Evolutionary conservation across 306 rosid species (phyloP), one percentile per base, ranked within the genome.

Genomic region (Delonix regia): DNA sequence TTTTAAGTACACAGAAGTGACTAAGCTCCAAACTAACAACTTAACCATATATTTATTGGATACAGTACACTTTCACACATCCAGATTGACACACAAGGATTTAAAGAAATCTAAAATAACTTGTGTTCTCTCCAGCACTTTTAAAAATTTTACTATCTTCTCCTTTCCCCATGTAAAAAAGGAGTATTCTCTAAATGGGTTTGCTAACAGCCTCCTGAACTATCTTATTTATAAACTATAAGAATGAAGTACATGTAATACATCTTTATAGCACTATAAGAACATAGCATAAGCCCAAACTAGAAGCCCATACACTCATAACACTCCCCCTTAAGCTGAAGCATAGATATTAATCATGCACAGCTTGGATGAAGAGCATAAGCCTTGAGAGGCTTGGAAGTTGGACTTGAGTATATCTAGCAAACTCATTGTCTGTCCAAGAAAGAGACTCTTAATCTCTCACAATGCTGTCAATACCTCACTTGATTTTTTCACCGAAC

Each of bases 21-120:
- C 64, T 67, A 5, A 64, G 64, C 77, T 48, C 49, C 38, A 51
- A 16, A 65, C 2, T 19, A 78, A 80, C 66, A 81, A 74, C 69
- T 66, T 55, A 69, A 30, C 3, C 18, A 79, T 63, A 55, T 38
- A 27, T 49, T 61, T 70, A 30, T 67, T 10, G 3, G 25, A 75
- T 25, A 25, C 57, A 34, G 33, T 30, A 27, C 56, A 41, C 60
- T 75, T 38, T 38, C 22, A 25, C 51, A 16, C 71, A 59, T 48
- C 41, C 39, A 38, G 19, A 39, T 75, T 38, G 36, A n/a, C 49
- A 28, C 8, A 28, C 2, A 80, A 38, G 73, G 60, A 44, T 53
- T 49, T 24, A 25, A 36, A 28, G 41, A 39, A 56, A 16, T 51
- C n/a, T 8, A 73, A n/a, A 38, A 47, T 25, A 70, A 44, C 11